Base-by-base conservation (phyloP, 2,329 filamentous ascomycete species). In the Aspergillus ruber region DNA sequence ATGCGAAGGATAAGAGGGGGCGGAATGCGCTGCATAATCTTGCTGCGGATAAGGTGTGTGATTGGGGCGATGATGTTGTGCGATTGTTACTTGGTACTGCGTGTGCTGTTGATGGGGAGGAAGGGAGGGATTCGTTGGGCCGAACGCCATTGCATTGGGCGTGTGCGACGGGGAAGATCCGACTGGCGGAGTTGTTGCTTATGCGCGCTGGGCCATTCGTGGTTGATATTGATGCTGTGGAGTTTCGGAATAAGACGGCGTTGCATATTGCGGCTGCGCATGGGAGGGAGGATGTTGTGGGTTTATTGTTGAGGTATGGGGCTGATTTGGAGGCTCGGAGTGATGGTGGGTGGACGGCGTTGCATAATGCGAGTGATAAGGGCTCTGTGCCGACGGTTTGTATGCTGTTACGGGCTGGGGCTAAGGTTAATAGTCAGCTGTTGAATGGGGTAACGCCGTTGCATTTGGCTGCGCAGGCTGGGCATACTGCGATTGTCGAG, bases 111-210 rank as follows among this genome's bases (percentile, higher is more conserved):
- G 71, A 74, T 51, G 70, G 67, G 6, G 55, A 56, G 3, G 58
- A 59, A 1, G 69, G 66, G 0, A 63, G 66, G 23, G 74, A 77
- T 56, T 67, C 69, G 44, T 58, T 75, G 18, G 74, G 74, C 8
- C 70, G 79, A 10, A 79, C 76, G 25, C 75, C 80, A 2, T 59
- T 82, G 38, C 72, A 81, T 50, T 82, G 79, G 78, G 78, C 79
- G 1, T 79, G 77, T 32, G 78, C 75, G 20, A 79, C 78, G 40
- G 76, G 76, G 15, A 79, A 81, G 55, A 64, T 72, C 43, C 67
- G 70, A 27, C 65, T 81, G 9, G 75, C 73, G 15, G 69, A 73
- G 46, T 65, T 74, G 54, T 64, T 82, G 23, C 64, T 79, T 4
- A 64, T 57, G 13, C 54, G 63, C 48, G 48, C 58, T 20, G 42